phyloP scores from a whole-genome alignment of 2,329 filamentous ascomycete species.

The Penicillium nordicum region DNA sequence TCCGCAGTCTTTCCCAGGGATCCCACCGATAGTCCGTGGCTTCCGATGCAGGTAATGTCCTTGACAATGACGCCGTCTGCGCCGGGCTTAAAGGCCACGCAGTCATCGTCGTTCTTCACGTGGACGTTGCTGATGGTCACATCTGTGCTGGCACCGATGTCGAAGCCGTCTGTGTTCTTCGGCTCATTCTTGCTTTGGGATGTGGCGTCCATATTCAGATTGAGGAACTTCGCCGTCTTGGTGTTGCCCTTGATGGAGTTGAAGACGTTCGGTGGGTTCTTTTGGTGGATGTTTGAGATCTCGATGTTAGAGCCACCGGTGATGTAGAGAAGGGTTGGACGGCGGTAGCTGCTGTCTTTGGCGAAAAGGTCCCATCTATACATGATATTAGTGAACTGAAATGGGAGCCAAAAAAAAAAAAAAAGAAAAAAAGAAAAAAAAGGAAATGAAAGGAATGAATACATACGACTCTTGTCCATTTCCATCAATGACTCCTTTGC shows the following conservation, averaged over 20 bases:
- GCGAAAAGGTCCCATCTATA: constrained; percentile 42
- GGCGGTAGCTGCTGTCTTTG: constrained; percentile 35
- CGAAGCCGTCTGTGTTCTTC: constrained; percentile 47
- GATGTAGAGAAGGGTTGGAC: constrained; percentile 45
- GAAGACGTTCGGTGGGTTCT: constrained; percentile 49
- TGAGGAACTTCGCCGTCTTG: constrained; percentile 36
- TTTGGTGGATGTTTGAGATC: constrained; percentile 38
- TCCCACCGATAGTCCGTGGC: constrained; percentile 49
- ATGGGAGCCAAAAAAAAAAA: too few species aligned
- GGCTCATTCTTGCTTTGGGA: constrained; percentile 39
- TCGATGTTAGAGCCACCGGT: constrained; percentile 39
- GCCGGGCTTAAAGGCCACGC: constrained; percentile 46
- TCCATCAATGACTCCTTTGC: constrained; percentile 46
- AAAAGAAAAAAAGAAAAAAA: too few species aligned
- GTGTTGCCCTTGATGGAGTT: constrained; percentile 39
- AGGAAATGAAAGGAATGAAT: background rate
- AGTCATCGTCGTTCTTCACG: constrained; percentile 46
- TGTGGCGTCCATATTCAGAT: constrained; percentile 39
- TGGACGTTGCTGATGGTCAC: constrained; percentile 38
- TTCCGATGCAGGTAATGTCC: constrained; percentile 45
- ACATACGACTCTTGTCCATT: constrained; percentile 45
- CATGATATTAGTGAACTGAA: background rate
- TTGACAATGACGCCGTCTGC: constrained; percentile 41
- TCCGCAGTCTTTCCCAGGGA: constrained; percentile 41
- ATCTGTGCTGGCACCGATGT: constrained; percentile 39